Conservation (phyloP, 1,284 basidiomycete genomes). For the Microbotryum violaceum region DNA sequence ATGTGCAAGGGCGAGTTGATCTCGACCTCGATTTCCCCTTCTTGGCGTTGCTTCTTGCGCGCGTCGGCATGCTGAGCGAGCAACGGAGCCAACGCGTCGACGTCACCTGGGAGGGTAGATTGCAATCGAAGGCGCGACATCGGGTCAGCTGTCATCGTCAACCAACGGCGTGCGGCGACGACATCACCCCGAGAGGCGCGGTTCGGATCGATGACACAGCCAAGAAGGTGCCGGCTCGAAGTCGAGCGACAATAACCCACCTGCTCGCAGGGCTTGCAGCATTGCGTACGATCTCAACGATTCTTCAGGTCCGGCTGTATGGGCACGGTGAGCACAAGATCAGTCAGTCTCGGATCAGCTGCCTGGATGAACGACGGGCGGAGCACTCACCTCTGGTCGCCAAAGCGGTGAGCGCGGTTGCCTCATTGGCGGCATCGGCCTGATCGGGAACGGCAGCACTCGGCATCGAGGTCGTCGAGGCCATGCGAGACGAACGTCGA, state of each 20-base stretch:
- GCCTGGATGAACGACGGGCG: too few species aligned
- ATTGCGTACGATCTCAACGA: constrained; percentile 28
- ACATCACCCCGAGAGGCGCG: too few species aligned
- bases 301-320: constrained; percentile 26
- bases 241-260: constrained; percentile 12
- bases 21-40: not conserved
- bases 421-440: too few species aligned
- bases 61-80: constrained; percentile 3
- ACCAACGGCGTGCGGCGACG: too few species aligned
- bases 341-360: too few species aligned
- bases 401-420: too few species aligned
- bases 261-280: constrained; percentile 32
- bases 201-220: too few species aligned
- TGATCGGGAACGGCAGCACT: too few species aligned
- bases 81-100: constrained; percentile 1
- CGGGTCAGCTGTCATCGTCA: not conserved
- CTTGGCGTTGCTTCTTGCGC: not conserved
- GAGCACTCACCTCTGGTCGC: too few species aligned
- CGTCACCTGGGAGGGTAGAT: constrained; percentile 6
- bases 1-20: constrained; percentile 32
- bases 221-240: not conserved
- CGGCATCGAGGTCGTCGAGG: too few species aligned
- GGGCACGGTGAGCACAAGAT: too few species aligned
- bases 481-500: too few species aligned
- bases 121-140: not conserved